phyloP scores from a whole-genome alignment of 164 flowering plant species.

The Macadamia integrifolia region DNA sequence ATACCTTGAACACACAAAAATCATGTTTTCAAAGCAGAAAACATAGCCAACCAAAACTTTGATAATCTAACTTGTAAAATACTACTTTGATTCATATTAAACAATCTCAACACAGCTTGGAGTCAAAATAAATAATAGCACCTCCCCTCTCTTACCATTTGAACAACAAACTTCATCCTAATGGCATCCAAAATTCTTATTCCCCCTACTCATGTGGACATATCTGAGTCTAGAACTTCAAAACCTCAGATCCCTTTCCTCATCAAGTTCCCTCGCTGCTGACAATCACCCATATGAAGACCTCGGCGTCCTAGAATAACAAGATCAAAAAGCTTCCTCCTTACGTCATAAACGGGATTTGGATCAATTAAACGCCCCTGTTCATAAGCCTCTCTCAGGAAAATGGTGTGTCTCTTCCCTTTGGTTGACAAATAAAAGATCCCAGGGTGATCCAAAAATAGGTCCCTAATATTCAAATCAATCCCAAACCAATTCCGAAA shows the following conservation, averaged over 20 bases:
- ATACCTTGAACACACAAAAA: too few species aligned
- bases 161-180: neutral
- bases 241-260: conserved; percentile 1
- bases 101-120: too few species aligned
- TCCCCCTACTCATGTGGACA: neutral
- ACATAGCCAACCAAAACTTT: too few species aligned
- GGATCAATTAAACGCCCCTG: conserved; percentile 65
- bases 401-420: conserved; percentile 73
- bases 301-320: conserved; percentile 65
- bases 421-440: conserved; percentile 81
- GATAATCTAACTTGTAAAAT: too few species aligned
- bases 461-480: conserved; percentile 76
- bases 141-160: too few species aligned
- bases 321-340: conserved; percentile 83
- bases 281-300: conserved; percentile 8
- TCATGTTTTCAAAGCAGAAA: too few species aligned
- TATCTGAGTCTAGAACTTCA: neutral
- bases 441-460: conserved; percentile 89
- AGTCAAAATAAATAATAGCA: too few species aligned
- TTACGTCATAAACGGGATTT: conserved; percentile 65
- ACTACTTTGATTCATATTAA: too few species aligned
- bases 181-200: neutral
- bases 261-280: conserved; percentile 5
- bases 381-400: conserved; percentile 80
- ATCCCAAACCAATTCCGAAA: conserved; percentile 83